These are phyloP conservation scores for Nothophytophthora sp. DNA, from an alignment of 352 stramenopile genomes.

Conservation along the genomic window DNA sequence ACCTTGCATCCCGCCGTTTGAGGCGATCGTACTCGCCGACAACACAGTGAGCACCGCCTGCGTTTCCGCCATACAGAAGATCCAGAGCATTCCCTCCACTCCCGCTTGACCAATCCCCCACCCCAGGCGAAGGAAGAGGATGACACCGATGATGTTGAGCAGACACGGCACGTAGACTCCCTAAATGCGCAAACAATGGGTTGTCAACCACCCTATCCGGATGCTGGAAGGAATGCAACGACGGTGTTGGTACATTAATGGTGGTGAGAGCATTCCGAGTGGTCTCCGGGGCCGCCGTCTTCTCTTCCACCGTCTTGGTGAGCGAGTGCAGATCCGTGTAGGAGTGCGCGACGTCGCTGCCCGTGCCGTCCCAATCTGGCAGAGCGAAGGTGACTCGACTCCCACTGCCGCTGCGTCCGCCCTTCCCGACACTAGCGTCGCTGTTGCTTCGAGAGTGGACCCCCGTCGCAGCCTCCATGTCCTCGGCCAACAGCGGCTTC, in stretches of 20 bases:
- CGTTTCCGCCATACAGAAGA: conserved; percentile 64
- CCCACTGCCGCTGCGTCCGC: background rate
- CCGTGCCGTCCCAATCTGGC: no score
- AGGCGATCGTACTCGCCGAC: conserved; percentile 82
- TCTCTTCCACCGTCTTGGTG: conserved; percentile 3
- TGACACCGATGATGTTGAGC: conserved; percentile 91
- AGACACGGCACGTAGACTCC: conserved; percentile 89
- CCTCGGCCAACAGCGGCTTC: conserved; percentile 41
- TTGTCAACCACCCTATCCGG: background rate
- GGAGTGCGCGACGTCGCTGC: conserved; percentile 3
- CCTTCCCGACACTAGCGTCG: background rate
- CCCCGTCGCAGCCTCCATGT: conserved; percentile 4
- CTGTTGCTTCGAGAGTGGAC: no score
- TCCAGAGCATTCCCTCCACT: conserved; percentile 68
- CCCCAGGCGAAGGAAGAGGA: conserved; percentile 87
- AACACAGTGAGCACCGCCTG: conserved; percentile 79
- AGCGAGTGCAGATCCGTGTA: conserved; percentile 54
- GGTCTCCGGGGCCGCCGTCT: background rate
- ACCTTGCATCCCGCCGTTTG: conserved; percentile 82
- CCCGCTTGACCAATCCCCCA: conserved; percentile 87
- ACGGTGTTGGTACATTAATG: conserved; percentile 46
- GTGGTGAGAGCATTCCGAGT: conserved; percentile 39
- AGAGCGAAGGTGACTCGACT: no score
- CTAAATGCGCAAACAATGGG: conserved; percentile 8
- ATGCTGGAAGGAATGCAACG: background rate